Evolutionary conservation across 1,284 basidiomycete species (phyloP), one percentile per base, ranked within the genome.

Genomic region (Irpex sp.): DNA sequence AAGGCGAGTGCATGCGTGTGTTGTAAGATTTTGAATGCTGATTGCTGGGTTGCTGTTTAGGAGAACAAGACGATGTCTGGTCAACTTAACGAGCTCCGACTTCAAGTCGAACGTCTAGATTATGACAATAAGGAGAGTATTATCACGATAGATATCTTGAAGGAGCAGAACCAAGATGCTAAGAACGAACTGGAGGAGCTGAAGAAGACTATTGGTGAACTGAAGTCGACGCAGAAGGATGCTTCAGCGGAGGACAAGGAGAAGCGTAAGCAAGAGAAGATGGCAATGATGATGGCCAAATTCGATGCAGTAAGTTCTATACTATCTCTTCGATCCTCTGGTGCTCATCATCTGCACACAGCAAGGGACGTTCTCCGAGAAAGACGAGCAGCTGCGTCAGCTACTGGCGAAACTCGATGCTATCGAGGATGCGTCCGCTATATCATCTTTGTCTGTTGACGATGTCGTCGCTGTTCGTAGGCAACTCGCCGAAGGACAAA

Each of bases 251-350:
- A 98, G 75, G 97, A 97, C 74, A 98, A 97, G 80, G 97, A 99
- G 82, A 97, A 95, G 82, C 89, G 94, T 76, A 99, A 98, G 78
- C 95, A 97, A 71, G 97, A 98, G 80, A 97, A 97, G 84, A 95
- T 99, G 92, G 95, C 94, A n/a, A 83, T 97, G 68, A 97, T 99
- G 95, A 98, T 99, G 96, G 94, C 96, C 65, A 97, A 97, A 77
- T 97, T 99, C 71, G 96, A 96, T 79, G 87, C 92, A 69, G 95
- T 95, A 70, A 72, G 89, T 59, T 58, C 63, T 57, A 7, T 59
- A 13, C 3, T 37, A 47, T 55, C 17, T 51, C n/a, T 11, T 21
- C 33, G 53, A 50, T 33, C 17, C 51, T 26, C 26, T 26, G 26
- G 64, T 33, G 64, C 57, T 33, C 46, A 43, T 35, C 26, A 39